Base-by-base conservation (phyloP, 208 protist species). In the Acanthamoeba healyi region DNA sequence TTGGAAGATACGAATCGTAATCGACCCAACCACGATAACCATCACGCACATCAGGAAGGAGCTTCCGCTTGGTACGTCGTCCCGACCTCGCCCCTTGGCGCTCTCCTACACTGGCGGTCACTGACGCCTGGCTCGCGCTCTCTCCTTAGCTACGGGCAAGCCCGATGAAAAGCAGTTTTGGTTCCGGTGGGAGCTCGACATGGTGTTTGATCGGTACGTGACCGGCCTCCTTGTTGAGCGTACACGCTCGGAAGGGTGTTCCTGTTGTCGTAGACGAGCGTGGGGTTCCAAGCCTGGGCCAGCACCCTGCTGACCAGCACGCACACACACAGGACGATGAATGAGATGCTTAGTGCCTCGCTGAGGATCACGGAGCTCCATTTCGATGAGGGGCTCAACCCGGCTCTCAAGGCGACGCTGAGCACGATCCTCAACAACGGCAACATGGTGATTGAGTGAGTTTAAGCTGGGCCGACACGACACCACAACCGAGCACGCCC, bases 401-500 rank as follows among this genome's bases (percentile, higher is more conserved):
- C 67, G 36, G 34, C 67, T 12, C 67, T 77, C 17, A 38, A 19
- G 9, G 67, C 40, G 19, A 44, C 36, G 4, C 67, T 77, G 15
- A 2, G 36, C 36, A 77, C 67, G 34, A 77, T 77, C 38, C 67
- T 77, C 67, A 77, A 77, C 67, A 77, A 77, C 67, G 67, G 67
- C 67, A 24, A 77, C 67, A 77, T 77, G 67, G 34, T 26, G 2
- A 77, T 77, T 36, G 36, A 77, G 67, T 77, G 19, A 40, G 46
- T 10, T 19, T 10, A 15, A 49, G 2, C 10, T 19, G 46, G 17
- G 46, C 10, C 46, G 46, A 15, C 46, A 51, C 46, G 46, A 10
- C 46, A 51, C 17, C 44, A 12, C 10, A 10, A 51, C 46, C 46
- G 10, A 10, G 10, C 44, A 19, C 46, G 10, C 4, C 4, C 46